Evolutionary conservation across 2,329 filamentous ascomycete genomes (phyloP).

Genomic region (Stachybotrys elegans): DNA sequence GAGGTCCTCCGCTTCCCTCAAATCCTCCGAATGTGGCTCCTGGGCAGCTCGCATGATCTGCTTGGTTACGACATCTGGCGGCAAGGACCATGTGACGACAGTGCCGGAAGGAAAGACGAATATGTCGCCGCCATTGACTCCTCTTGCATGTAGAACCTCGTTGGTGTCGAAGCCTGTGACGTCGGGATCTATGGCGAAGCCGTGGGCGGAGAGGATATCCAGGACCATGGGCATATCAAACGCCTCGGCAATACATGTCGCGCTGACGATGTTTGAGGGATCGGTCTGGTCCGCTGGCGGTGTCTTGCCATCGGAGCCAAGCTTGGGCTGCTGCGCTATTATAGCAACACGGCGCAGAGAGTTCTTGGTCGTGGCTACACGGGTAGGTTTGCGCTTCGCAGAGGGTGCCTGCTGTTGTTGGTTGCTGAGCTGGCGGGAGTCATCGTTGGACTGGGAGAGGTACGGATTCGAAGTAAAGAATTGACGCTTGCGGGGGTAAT

Average conservation of each 20-base stretch:
- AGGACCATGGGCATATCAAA: constrained; percentile 60
- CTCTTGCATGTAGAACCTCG: constrained; percentile 59
- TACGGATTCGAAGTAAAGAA: constrained; percentile 64
- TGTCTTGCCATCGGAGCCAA: constrained; percentile 27
- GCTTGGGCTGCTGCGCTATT: constrained; percentile 65
- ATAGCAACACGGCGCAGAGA: constrained; percentile 81
- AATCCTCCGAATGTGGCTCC: constrained; percentile 61
- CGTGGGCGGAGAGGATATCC: constrained; percentile 52
- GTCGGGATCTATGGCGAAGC: constrained; percentile 59
- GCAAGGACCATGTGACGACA: constrained; percentile 85
- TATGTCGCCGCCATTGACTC: constrained; percentile 69
- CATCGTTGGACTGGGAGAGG: constrained; percentile 36
- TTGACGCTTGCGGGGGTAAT: constrained; percentile 49
- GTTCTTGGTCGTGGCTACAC: constrained; percentile 52
- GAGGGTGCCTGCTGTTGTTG: constrained; percentile 7
- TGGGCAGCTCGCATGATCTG: constrained; percentile 73
- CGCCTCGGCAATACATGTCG: constrained; percentile 57
- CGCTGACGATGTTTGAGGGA: constrained; percentile 45
- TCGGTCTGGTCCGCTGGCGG: constrained; percentile 21
- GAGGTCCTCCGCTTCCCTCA: constrained; percentile 81
- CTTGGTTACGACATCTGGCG: constrained; percentile 68
- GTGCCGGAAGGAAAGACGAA: constrained; percentile 96
- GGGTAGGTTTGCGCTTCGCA: constrained; percentile 41
- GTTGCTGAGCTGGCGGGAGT: constrained; percentile 12
- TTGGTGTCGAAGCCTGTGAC: constrained; percentile 54